Evolutionary conservation across 116 monocot genomes (phyloP).

Genomic region (Dioscorea cayenensis): DNA sequence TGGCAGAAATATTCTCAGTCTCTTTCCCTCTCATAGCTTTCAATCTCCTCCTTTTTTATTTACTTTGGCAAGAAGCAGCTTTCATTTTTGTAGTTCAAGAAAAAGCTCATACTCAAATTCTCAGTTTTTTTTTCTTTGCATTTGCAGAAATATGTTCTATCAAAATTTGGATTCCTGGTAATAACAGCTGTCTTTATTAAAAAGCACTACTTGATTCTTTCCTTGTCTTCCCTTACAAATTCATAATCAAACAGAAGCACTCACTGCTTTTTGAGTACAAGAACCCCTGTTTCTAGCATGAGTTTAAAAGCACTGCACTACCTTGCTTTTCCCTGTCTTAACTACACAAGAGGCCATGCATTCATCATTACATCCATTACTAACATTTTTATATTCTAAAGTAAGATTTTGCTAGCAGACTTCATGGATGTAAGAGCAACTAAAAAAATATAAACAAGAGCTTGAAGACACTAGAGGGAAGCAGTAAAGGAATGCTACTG

Average conservation of each 20-base stretch:
- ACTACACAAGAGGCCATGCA: too few species aligned
- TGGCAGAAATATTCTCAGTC: neutral
- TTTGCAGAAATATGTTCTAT: too few species aligned
- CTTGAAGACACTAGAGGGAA: neutral
- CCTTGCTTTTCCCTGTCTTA: neutral
- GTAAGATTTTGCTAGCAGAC: neutral
- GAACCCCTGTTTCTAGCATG: neutral
- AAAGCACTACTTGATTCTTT: too few species aligned
- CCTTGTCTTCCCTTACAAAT: too few species aligned
- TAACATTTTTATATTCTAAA: neutral
- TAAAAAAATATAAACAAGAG: neutral
- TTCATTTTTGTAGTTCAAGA: neutral
- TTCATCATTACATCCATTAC: neutral
- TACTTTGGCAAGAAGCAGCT: neutral
- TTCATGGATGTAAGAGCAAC: neutral
- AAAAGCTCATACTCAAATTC: too few species aligned
- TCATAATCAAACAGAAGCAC: too few species aligned
- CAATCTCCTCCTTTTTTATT: neutral
- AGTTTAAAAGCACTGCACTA: neutral
- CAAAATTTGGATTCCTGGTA: too few species aligned
- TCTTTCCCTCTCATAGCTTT: too few species aligned
- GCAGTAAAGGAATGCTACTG: slow-evolving; percentile 13
- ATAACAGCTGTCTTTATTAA: too few species aligned
- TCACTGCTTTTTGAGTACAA: too few species aligned
- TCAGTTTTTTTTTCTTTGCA: too few species aligned